phyloP scores from a whole-genome alignment of 2,329 filamentous ascomycete genomes.

The Cladosporium austrohemisphaericum region DNA sequence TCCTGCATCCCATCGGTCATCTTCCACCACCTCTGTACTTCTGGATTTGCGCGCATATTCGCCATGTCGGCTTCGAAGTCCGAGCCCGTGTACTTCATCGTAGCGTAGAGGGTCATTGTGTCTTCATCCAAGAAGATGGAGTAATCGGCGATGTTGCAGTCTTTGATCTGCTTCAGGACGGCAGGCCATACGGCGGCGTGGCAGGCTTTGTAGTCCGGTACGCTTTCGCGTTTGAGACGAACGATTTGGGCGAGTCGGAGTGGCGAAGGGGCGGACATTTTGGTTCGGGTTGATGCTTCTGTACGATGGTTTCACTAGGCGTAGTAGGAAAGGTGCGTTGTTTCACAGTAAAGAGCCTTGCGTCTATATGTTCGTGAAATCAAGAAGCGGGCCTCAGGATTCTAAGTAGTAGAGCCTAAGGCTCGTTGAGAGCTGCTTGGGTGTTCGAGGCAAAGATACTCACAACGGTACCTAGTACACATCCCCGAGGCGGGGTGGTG shows the following conservation, averaged over 20 bases:
- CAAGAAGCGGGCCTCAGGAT: no score
- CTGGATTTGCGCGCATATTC: slow-evolving; percentile 67
- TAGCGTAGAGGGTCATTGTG: slow-evolving; percentile 65
- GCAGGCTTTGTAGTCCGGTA: slow-evolving; percentile 68
- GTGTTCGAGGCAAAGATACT: no score
- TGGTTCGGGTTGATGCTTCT: neutral
- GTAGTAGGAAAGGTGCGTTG: no score
- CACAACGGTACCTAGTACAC: no score
- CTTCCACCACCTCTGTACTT: slow-evolving; percentile 74
- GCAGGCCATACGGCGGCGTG: slow-evolving; percentile 75
- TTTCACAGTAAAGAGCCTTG: no score
- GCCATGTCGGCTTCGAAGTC: slow-evolving; percentile 73
- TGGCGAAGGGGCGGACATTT: slow-evolving; percentile 16
- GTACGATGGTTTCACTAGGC: no score
- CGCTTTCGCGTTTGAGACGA: slow-evolving; percentile 63
- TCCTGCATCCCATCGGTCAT: slow-evolving; percentile 76
- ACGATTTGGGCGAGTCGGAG: slow-evolving; percentile 68
- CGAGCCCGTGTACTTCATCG: slow-evolving; percentile 73
- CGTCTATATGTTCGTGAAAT: no score
- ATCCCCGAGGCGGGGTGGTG: no score
- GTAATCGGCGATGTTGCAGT: slow-evolving; percentile 72
- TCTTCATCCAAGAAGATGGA: slow-evolving; percentile 66
- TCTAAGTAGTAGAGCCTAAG: no score
- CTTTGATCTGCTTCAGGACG: slow-evolving; percentile 70
- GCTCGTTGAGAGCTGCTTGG: no score